Percentiles rank a stretch among this genome's conserved stretches.
These are phyloP conservation scores for Cystofilobasidium bisporidii DNA, from an alignment of 768 basidiomycete species.

Conservation along the genomic window DNA sequence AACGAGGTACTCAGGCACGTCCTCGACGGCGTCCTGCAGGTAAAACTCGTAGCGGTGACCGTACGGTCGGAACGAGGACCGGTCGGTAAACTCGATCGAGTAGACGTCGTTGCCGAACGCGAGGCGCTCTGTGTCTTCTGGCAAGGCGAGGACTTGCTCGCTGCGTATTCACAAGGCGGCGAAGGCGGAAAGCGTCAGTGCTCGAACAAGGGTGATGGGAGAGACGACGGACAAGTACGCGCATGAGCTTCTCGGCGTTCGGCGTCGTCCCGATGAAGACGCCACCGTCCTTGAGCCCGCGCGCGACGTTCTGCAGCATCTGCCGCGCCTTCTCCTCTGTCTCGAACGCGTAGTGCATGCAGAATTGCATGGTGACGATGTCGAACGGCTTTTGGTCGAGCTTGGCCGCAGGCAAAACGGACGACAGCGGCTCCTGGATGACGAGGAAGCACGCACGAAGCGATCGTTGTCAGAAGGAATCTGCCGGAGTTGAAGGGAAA, in stretches of 20 bases:
- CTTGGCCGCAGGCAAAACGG: constrained; percentile 53
- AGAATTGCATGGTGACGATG: constrained; percentile 97
- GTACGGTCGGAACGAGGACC: constrained; percentile 48
- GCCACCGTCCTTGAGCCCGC: constrained; percentile 70
- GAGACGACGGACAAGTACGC: constrained; percentile 39
- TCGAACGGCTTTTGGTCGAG: constrained; percentile 66
- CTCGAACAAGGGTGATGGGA: not conserved
- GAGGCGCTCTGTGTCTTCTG: constrained; percentile 57
- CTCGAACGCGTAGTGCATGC: constrained; percentile 99
- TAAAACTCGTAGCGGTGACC: constrained; percentile 93
- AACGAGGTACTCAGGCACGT: constrained; percentile 97
- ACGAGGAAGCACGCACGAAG: not conserved
- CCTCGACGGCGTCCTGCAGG: constrained; percentile 86
- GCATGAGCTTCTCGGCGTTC: constrained; percentile 75
- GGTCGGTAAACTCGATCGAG: constrained; percentile 72
- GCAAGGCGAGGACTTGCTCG: constrained; percentile 60
- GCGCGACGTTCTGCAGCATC: constrained; percentile 84
- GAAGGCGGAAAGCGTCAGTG: not conserved
- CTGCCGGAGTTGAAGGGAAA: not conserved
- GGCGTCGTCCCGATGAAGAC: constrained; percentile 96
- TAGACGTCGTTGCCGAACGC: constrained; percentile 88
- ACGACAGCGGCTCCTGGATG: constrained; percentile 51
- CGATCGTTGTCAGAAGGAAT: constrained; percentile 2
- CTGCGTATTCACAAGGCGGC: constrained; percentile 40
- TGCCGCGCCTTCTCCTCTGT: constrained; percentile 70